phyloP scores from a whole-genome alignment of 495 filamentous ascomycete genomes.

The Massariosphaeria phaeospora region DNA sequence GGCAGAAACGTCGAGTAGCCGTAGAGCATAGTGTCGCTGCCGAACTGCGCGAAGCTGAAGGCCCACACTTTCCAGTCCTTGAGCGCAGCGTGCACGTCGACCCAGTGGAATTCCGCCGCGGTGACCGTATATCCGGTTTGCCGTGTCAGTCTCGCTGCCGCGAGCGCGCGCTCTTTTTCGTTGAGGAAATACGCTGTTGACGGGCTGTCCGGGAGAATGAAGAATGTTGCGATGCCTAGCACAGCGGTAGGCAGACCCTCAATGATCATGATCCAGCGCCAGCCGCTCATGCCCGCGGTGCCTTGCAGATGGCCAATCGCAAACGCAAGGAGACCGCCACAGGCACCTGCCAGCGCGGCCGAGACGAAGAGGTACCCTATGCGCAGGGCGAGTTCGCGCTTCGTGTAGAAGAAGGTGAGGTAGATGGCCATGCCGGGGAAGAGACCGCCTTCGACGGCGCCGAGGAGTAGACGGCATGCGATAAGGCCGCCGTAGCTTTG shows the following conservation, averaged over 20 bases:
- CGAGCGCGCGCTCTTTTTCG: constrained; percentile 32
- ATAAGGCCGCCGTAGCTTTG: constrained; percentile 54
- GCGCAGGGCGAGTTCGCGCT: constrained; percentile 66
- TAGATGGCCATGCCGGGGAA: constrained; percentile 58
- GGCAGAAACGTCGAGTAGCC: constrained; percentile 73
- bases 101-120: constrained; percentile 56
- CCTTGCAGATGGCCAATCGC: constrained; percentile 70
- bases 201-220: constrained; percentile 61
- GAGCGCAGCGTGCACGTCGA: constrained; percentile 50
- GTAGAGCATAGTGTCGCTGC: constrained; percentile 68
- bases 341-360: constrained; percentile 69
- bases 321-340: constrained; percentile 70
- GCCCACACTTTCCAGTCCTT: constrained; percentile 61
- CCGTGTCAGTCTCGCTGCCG: constrained; percentile 20
- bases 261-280: constrained; percentile 66
- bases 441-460: constrained; percentile 56
- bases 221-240: constrained; percentile 57
- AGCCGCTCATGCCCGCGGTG: constrained; percentile 54
- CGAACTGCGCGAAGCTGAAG: constrained; percentile 65
- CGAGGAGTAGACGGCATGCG: constrained; percentile 53
- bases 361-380: constrained; percentile 73
- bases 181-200: constrained; percentile 40
- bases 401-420: constrained; percentile 70
- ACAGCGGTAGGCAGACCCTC: constrained; percentile 67
- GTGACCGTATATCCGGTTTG: constrained; percentile 57